Percentiles rank a stretch among this genome's conserved stretches.
These are phyloP conservation scores for Ceratocystiopsis minuta DNA, from an alignment of 2,329 filamentous ascomycete genomes.

Conservation along the genomic window DNA sequence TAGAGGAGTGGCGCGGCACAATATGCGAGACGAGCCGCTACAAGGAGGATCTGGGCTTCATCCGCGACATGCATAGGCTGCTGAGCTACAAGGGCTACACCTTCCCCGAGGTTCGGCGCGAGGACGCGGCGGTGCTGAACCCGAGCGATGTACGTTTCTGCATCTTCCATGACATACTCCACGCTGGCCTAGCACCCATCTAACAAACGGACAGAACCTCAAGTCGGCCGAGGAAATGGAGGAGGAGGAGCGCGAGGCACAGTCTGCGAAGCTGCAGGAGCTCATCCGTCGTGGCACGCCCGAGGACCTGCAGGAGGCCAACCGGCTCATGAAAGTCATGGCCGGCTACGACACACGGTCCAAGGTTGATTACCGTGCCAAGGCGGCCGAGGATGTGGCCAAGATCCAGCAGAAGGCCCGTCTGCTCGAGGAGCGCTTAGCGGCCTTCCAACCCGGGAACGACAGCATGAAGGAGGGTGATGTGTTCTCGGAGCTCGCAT, in stretches of 20 bases:
- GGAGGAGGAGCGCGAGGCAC: constrained; percentile 82
- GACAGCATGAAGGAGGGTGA: constrained; percentile 56
- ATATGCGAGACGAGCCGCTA: constrained; percentile 97
- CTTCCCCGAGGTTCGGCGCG: constrained; percentile 78
- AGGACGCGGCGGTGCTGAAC: constrained; percentile 92
- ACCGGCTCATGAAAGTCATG: constrained; percentile 94
- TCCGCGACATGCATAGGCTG: constrained; percentile 91
- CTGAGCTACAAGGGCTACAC: constrained; percentile 93
- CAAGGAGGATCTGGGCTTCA: constrained; percentile 91
- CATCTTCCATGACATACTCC: neutral
- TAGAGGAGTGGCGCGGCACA: constrained; percentile 95
- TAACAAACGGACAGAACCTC: constrained; percentile 45
- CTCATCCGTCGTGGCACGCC: constrained; percentile 82
- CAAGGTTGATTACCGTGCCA: constrained; percentile 95
- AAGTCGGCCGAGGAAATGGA: constrained; percentile 98
- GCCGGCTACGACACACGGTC: constrained; percentile 87
- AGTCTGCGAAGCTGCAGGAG: constrained; percentile 96
- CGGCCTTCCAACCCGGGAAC: constrained; percentile 55
- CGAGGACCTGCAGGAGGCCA: constrained; percentile 89
- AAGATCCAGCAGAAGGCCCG: constrained; percentile 93
- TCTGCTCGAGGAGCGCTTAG: constrained; percentile 80
- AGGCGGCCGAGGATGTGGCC: constrained; percentile 84
- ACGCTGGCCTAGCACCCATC: no score
- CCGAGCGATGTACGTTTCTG: constrained; percentile 67
- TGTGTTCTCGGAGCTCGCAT: constrained; percentile 68